Evolutionary conservation across 2,329 filamentous ascomycete genomes (phyloP), one percentile per base, ranked within the genome.

Genomic region (Claviceps maximensis): DNA sequence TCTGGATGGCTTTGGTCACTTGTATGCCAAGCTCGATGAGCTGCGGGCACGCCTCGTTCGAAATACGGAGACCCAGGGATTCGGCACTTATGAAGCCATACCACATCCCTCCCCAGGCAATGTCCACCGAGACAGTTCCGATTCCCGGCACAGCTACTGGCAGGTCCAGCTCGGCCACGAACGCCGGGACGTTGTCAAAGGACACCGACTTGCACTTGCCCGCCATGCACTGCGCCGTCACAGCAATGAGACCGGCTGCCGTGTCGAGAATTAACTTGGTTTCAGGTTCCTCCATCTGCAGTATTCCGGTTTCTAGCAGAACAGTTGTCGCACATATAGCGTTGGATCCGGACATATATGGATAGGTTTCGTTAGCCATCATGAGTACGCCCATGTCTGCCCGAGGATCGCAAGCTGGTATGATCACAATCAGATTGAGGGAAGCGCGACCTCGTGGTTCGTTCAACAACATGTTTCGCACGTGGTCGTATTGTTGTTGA

Each of bases 61-160:
- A 58, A 19, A 75, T 60, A 8, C 53, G 53, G 6, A 74, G 53
- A 0, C 69, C 68, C 2, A 73, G 54, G 0, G 67, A 64, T 1
- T 59, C 60, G 0, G 65, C 69, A 50, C 74, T 69, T 0, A 74
- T 69, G 9, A 75, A 49, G 2, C 62, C 68, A 52, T 70, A 76
- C 55, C 67, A 65, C 72, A 72, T 73, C 1, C 73, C 73, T 7
- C 73, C 73, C 61, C 68, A 75, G 15, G 69, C 72, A 48, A 76
- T 63, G 51, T 76, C 72, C 2, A 74, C 68, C 0, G 50, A 55
- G 2, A 74, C 57, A 4, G 53, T 61, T 0, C 71, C 72, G 0
- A 75, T 21, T 0, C 66, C 72, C 0, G 69, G 69, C 0, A 75
- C 70, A 0, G 67, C 54, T 15, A 74, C 63, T 49, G 63, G 58